These are phyloP conservation scores for Acanthochlamys bracteata DNA, from an alignment of 106 monocot genomes.

Conservation along the genomic window DNA sequence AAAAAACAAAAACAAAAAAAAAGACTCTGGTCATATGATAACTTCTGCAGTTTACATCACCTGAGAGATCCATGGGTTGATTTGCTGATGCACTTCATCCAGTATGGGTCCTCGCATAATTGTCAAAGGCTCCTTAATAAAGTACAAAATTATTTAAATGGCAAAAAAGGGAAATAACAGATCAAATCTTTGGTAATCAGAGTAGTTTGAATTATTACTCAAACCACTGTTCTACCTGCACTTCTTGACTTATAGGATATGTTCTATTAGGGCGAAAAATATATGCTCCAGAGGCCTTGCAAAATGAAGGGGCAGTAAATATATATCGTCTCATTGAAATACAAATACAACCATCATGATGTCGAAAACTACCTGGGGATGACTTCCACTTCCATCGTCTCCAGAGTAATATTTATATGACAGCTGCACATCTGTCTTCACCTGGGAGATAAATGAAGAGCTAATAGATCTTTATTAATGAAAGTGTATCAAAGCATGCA, in stretches of 20 bases:
- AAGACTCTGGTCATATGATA: too few relatives aligned
- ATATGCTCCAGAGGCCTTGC: slow-evolving; percentile 94
- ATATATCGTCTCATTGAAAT: too few relatives aligned
- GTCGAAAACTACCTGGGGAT: slow-evolving; percentile 57
- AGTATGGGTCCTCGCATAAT: slow-evolving; percentile 70
- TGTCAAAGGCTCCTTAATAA: slow-evolving; percentile 45
- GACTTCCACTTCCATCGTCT: slow-evolving; percentile 43
- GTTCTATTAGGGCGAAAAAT: slow-evolving; percentile 88
- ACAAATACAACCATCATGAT: too few relatives aligned
- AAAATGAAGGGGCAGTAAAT: slow-evolving; percentile 7
- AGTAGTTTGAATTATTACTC: too few relatives aligned
- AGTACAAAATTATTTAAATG: neutral
- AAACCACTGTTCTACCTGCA: too few relatives aligned
- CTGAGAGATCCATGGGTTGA: slow-evolving; percentile 99
- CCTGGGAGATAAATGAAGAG: slow-evolving; percentile 27
- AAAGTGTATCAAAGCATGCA: neutral
- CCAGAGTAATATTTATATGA: slow-evolving; percentile 77
- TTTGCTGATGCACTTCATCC: slow-evolving; percentile 93
- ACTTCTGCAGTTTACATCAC: too few relatives aligned
- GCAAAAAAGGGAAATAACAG: too few relatives aligned
- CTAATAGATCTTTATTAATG: neutral
- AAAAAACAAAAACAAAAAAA: too few relatives aligned
- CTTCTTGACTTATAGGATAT: slow-evolving; percentile 35
- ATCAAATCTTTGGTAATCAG: too few relatives aligned
- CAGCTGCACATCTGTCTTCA: slow-evolving; percentile 47